These are phyloP conservation scores for Eimeria sp. DNA, from an alignment of 169 alveolate genomes.

Conservation along the genomic window DNA sequence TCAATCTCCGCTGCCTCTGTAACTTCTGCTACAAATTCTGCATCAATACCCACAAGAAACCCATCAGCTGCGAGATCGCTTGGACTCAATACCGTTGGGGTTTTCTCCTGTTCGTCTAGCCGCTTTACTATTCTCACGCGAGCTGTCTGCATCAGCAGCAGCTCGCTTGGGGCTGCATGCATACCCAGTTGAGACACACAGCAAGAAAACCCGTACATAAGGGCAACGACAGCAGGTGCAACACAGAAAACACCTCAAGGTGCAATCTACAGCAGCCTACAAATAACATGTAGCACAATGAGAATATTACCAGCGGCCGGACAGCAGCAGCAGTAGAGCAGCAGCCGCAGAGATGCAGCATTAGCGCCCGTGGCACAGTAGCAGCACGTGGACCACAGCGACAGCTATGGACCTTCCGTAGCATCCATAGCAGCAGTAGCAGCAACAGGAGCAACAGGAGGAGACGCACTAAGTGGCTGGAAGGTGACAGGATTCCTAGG, in stretches of 20 bases:
- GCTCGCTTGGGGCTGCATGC: constrained; percentile 71
- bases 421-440: not conserved
- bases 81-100: not conserved
- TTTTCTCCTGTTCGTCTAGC: not conserved
- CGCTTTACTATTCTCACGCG: not conserved
- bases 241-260: not conserved
- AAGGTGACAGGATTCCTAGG: constrained; percentile 60
- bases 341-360: not conserved
- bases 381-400: not conserved
- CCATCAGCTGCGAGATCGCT: constrained; percentile 26
- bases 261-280: not conserved
- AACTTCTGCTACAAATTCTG: constrained; percentile 86
- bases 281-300: not conserved
- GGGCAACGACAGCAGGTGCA: not conserved
- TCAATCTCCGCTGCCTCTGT: constrained; percentile 84
- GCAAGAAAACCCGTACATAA: not conserved
- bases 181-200: not conserved
- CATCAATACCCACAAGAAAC: constrained; percentile 84
- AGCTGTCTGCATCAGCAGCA: constrained; percentile 59
- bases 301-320: not conserved
- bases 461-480: constrained; percentile 43
- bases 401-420: not conserved
- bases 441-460: constrained; percentile 21
- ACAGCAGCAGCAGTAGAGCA: constrained; percentile 15
- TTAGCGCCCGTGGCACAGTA: not conserved